These are phyloP conservation scores for Nakaseomyces delphensis DNA, from an alignment of 1,139 yeast genomes.

Conservation along the genomic window DNA sequence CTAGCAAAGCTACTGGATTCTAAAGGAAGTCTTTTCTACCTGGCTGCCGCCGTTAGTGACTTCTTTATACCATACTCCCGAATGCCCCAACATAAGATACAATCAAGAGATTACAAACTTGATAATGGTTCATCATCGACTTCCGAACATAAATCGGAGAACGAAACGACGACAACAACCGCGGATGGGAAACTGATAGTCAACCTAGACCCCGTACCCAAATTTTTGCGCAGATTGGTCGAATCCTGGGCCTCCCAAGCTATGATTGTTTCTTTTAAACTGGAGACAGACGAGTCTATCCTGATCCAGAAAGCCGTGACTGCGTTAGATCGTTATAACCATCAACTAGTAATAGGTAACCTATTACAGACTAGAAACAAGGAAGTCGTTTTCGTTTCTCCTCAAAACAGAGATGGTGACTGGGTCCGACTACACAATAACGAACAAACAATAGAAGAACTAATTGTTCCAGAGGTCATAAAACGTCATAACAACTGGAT, in stretches of 20 bases:
- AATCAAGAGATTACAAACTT: conserved; percentile 50
- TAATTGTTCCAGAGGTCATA: conserved; percentile 70
- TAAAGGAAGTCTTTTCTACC: conserved; percentile 63
- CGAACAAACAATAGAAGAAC: conserved; percentile 29
- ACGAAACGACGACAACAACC: conserved; percentile 16
- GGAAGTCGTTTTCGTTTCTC: conserved; percentile 80
- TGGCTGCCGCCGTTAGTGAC: conserved; percentile 97
- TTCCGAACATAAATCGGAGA: conserved; percentile 2
- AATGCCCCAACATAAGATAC: conserved; percentile 89
- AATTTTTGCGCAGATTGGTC: conserved; percentile 76
- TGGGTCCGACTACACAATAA: conserved; percentile 47
- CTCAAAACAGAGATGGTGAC: conserved; percentile 31
- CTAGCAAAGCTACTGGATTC: conserved; percentile 53
- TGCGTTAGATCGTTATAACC: conserved; percentile 78
- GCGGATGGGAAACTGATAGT: conserved; percentile 62
- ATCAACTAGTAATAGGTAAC: conserved; percentile 92
- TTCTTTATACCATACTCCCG: conserved; percentile 82
- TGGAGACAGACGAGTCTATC: conserved; percentile 75
- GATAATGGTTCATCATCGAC: conserved; percentile 1
- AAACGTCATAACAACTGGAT: conserved; percentile 58
- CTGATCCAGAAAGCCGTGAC: conserved; percentile 65
- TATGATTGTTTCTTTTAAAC: conserved; percentile 88
- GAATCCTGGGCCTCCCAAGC: conserved; percentile 94
- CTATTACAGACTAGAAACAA: conserved; percentile 78
- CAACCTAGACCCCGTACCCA: conserved; percentile 91